phyloP scores from a whole-genome alignment of 768 basidiomycete genomes.

The Mycena indigotica region DNA sequence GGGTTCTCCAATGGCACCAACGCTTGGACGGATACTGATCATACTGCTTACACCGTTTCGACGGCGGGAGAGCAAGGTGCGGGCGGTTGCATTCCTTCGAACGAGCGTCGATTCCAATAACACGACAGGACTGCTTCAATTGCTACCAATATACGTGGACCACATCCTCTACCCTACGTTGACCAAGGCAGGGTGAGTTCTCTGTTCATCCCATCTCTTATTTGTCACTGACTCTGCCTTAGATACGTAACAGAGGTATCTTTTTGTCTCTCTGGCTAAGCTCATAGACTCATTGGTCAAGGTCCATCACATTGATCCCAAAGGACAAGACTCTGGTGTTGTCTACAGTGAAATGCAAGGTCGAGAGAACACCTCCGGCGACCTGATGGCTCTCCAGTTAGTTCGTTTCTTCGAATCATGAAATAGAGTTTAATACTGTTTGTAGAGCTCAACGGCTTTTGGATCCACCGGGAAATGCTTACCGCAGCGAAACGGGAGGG shows the following conservation, averaged over 20 bases:
- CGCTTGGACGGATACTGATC: slow-evolving; percentile 96
- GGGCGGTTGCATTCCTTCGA: too few species aligned
- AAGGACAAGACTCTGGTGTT: slow-evolving; percentile 92
- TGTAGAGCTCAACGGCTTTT: slow-evolving; percentile 75
- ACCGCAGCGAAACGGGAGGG: slow-evolving; percentile 96
- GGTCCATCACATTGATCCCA: slow-evolving; percentile 93
- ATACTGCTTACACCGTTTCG: slow-evolving; percentile 94
- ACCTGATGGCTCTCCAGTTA: slow-evolving; percentile 86
- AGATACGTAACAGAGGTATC: slow-evolving; percentile 63
- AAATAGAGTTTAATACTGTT: too few species aligned
- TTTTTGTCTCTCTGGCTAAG: slow-evolving; percentile 17
- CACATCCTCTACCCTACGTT: slow-evolving; percentile 97
- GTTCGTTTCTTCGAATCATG: too few species aligned
- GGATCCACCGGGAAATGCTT: slow-evolving; percentile 81
- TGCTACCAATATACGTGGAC: slow-evolving; percentile 89
- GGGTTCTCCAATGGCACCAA: slow-evolving; percentile 91
- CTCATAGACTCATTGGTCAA: slow-evolving; percentile 29
- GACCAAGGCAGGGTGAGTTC: slow-evolving; percentile 76
- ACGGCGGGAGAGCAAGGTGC: slow-evolving; percentile 97
- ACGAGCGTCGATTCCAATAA: too few species aligned
- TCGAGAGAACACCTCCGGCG: slow-evolving; percentile 87
- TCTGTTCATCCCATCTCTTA: slow-evolving; percentile 1
- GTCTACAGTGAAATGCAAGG: slow-evolving; percentile 98
- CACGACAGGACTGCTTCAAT: slow-evolving; percentile 77
- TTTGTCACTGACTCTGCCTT: slow-evolving; percentile 14